Evolutionary conservation across 495 filamentous ascomycete genomes (phyloP).

Genomic region (Hypoxylon lienhwacheense): DNA sequence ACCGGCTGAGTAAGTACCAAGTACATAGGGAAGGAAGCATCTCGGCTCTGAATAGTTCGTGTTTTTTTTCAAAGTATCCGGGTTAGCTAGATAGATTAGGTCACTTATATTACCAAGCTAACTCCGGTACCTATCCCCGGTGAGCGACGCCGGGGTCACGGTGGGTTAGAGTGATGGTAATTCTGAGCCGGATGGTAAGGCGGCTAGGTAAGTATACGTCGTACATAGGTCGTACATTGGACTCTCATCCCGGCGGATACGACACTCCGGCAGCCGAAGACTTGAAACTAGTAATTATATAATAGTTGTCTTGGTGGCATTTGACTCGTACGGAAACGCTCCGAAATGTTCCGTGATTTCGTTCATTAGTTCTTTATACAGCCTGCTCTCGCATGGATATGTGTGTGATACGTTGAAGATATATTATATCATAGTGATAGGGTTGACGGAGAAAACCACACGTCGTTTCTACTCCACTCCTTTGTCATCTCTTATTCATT

Average conservation of each 20-base stretch:
- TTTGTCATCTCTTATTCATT: slow-evolving; percentile 10
- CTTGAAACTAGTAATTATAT: slow-evolving; percentile 13
- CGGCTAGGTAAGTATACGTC: too few species aligned
- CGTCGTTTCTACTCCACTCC: neutral
- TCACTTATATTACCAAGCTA: too few species aligned
- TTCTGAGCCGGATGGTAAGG: neutral
- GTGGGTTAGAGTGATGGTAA: neutral
- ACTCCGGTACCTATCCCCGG: neutral
- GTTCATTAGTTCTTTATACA: slow-evolving; percentile 5
- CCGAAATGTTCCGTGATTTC: neutral
- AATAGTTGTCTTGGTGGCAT: neutral
- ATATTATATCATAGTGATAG: slow-evolving; percentile 30
- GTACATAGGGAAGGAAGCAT: too few species aligned
- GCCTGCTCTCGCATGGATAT: neutral
- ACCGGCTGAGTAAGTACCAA: too few species aligned
- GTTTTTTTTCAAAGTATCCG: too few species aligned
- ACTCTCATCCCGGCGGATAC: neutral
- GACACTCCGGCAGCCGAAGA: neutral
- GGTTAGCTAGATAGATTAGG: too few species aligned
- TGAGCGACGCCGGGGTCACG: neutral
- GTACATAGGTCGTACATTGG: too few species aligned
- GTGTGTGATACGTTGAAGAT: slow-evolving; percentile 24
- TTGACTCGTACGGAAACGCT: neutral
- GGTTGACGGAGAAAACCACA: slow-evolving; percentile 8
- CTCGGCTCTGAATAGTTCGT: too few species aligned